Evolutionary conservation across 192 early-diverging fungal species (phyloP).

Genomic region (Physocladia obscura): DNA sequence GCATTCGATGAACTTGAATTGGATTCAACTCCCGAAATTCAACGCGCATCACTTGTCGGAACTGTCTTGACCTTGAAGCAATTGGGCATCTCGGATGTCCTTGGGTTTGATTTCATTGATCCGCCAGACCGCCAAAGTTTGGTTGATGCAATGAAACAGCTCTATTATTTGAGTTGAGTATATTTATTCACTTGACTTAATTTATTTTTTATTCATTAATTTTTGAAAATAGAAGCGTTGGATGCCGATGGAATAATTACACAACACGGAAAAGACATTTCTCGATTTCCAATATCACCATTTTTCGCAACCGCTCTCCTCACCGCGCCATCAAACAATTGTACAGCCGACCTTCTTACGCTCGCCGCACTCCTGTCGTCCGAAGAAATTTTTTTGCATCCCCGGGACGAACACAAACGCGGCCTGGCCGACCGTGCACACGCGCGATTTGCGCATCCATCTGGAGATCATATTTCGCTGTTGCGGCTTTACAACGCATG

Average conservation of each 20-base stretch:
- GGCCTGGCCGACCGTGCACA: conserved; percentile 33
- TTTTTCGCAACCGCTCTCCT: conserved; percentile 44
- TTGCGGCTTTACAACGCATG: conserved; percentile 48
- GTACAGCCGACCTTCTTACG: conserved; percentile 48
- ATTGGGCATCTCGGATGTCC: conserved; percentile 57
- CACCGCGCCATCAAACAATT: conserved; percentile 36
- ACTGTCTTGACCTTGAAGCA: conserved; percentile 51
- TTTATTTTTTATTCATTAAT: neutral
- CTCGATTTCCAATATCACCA: conserved; percentile 50
- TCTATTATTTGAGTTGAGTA: conserved; percentile 44
- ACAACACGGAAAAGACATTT: conserved; percentile 40
- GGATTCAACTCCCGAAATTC: conserved; percentile 61
- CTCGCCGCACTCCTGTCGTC: conserved; percentile 52
- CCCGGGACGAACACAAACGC: conserved; percentile 36
- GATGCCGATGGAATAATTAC: conserved; percentile 51
- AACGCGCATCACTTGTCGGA: conserved; percentile 47
- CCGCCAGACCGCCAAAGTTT: conserved; percentile 49
- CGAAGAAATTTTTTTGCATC: conserved; percentile 47
- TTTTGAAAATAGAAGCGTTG: conserved; percentile 39
- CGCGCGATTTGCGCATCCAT: conserved; percentile 23
- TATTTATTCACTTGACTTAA: neutral
- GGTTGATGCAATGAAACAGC: conserved; percentile 40
- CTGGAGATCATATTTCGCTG: conserved; percentile 57
- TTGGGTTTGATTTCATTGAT: conserved; percentile 64
- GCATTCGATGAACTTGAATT: conserved; percentile 47